Percentiles rank a stretch among this genome's conserved stretches.
Conservation (phyloP, 768 basidiomycete species). For the Lepiota venenata region DNA sequence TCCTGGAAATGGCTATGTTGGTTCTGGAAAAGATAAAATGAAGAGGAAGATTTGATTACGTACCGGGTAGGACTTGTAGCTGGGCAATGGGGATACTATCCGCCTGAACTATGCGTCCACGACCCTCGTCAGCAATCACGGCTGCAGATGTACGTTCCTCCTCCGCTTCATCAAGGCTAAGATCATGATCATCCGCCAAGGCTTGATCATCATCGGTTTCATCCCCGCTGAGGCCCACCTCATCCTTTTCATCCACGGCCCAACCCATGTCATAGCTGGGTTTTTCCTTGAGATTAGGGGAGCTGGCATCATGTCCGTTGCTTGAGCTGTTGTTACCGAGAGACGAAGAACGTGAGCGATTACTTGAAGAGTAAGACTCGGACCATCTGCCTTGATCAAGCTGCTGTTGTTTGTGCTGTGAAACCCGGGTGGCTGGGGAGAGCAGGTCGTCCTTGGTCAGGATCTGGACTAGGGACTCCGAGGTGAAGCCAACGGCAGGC, state of each 20-base stretch:
- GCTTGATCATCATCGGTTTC: slow-evolving; percentile 47
- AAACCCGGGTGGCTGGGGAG: slow-evolving; percentile 39
- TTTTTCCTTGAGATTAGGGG: slow-evolving; percentile 53
- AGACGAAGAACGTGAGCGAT: slow-evolving; percentile 71
- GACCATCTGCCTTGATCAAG: slow-evolving; percentile 72
- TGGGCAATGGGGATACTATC: slow-evolving; percentile 57
- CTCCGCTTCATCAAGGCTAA: slow-evolving; percentile 39
- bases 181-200: slow-evolving; percentile 36
- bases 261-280: slow-evolving; percentile 77
- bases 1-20: slow-evolving; percentile 42
- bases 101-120: slow-evolving; percentile 77
- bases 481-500: slow-evolving; percentile 52
- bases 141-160: slow-evolving; percentile 73
- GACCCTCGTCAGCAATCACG: slow-evolving; percentile 80
- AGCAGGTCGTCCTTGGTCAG: slow-evolving; percentile 48
- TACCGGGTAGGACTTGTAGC: slow-evolving; percentile 72
- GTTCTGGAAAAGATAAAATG: slow-evolving; percentile 10
- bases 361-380: slow-evolving; percentile 59
- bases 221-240: slow-evolving; percentile 55
- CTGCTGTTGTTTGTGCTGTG: slow-evolving; percentile 45
- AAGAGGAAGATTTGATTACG: slow-evolving; percentile 22
- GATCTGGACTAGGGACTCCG: slow-evolving; percentile 63
- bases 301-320: slow-evolving; percentile 33
- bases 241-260: slow-evolving; percentile 75
- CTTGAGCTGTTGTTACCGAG: slow-evolving; percentile 40